Base-by-base conservation (phyloP, 2,329 filamentous ascomycete genomes). In the Cadophora malorum region DNA sequence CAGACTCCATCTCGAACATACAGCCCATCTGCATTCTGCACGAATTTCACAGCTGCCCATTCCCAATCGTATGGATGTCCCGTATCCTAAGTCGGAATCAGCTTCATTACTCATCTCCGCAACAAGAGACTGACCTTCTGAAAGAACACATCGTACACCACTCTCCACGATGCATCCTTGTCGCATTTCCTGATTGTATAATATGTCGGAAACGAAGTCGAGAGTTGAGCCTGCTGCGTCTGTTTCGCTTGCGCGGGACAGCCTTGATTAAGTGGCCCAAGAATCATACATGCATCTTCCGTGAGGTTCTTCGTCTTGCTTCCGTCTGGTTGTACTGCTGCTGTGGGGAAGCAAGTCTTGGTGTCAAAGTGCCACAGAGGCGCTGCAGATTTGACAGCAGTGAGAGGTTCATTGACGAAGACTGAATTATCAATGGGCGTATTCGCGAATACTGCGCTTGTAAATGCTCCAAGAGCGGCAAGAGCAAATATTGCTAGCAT, bases 41-140 rank as follows among this genome's bases (percentile, higher is more conserved):
- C 38, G 28, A 72, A 69, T 25, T 70, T 70, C 21, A 72, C 67
- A 16, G 66, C 67, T 19, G 67, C 70, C 69, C 69, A 72, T 63
- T 72, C 70, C 70, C 70, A 72, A 28, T 72, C 70, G 53, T 70
- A 69, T 31, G 69, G 69, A 65, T 72, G 70, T n/a, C 70, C 70
- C 38, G 70, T 70, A 64, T 72, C 70, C 70, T 72, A 53, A 23
- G 23, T 63, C 1, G 23, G 23, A 10, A 38, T 67, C 19, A 66
- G 64, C 35, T 60, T 14, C 35, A 23, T 16, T 21, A 10, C 58
- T 25, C 19, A n/a, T 14, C 0, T 21, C n/a, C 38, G 12, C 21
- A 49, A 41, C 8, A 14, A 45, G 14, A 21, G 7, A 55, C 61
- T 21, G 47, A 70, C 70, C 63, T 72, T 70, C 33, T 69, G 69